Evolutionary conservation across 768 basidiomycete genomes (phyloP), one percentile per base, ranked within the genome.

Genomic region (Hericium erinaceus): DNA sequence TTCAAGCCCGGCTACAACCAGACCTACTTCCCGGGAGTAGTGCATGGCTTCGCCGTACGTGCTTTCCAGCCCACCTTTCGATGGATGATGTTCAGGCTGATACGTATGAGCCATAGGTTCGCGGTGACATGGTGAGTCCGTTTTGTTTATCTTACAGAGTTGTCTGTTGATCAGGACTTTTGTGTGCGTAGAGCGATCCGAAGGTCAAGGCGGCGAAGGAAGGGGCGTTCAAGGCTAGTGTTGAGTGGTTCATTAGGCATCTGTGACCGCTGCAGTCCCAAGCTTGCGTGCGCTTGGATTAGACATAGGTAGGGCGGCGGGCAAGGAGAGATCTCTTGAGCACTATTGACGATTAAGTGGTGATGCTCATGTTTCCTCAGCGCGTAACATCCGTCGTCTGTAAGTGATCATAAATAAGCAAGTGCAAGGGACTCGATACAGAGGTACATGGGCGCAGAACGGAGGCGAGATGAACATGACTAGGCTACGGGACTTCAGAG

Each of bases 11-110:
- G 70, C 39, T 76, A 76, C 59, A 65, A 66, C 56, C 60, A 69
- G 39, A 69, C 67, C 56, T 69, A 70, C 53, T 74, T 58, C 16
- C 65, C 69, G 0, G 75, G 78, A 0, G 75, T 75, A 11, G 44
- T 60, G 0, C 80, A 81, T 57, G 79, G 80, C 4, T 81, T 81
- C 33, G 57, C 56, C 9, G 37, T 56, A 7, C 13, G 44, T 22
- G 7, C 26, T 46, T 46, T 41, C 38, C 26, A 26, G 26, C 4
- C 26, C 26, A 26, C 26, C 22, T 6, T 22, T 38, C 22, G 65
- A 65, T 0, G 67, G 22, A 15, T 7, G 9, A 46, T 46, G n/a
- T 11, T n/a, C 22, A 16, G 22, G 22, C 44, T 46, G 44, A 46
- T 22, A 7, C 13, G 5, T 7, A 2, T 12, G 16, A 12, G n/a